These are phyloP conservation scores for Heimioporus punctisporus DNA, from an alignment of 1,284 basidiomycete species.

Conservation along the genomic window DNA sequence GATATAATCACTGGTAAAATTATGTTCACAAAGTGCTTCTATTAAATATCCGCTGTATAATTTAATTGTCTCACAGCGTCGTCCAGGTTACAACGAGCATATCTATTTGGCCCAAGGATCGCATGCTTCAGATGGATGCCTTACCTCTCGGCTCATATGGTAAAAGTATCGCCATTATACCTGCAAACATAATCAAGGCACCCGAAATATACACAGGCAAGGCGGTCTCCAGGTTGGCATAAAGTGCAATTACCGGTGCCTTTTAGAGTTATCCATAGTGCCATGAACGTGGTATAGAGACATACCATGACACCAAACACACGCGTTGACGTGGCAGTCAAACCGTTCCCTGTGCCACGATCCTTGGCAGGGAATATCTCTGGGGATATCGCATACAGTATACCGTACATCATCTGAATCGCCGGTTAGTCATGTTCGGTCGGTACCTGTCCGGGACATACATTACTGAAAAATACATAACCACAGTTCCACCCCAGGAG, in stretches of 20 bases:
- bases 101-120: too few relatives aligned
- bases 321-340: slow-evolving; percentile 60
- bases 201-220: slow-evolving; percentile 82
- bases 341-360: slow-evolving; percentile 72
- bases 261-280: slow-evolving; percentile 23
- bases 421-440: too few relatives aligned
- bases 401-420: slow-evolving; percentile 68
- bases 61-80: too few relatives aligned
- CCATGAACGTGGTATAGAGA: not conserved
- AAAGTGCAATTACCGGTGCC: slow-evolving; percentile 77
- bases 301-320: slow-evolving; percentile 66
- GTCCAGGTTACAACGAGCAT: too few relatives aligned
- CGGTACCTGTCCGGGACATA: slow-evolving; percentile 25
- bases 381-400: slow-evolving; percentile 65
- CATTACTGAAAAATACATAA: slow-evolving; percentile 63
- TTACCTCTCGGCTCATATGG: slow-evolving; percentile 78
- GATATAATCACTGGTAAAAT: too few relatives aligned
- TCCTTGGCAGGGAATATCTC: slow-evolving; percentile 75
- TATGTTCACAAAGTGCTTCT: too few relatives aligned
- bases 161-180: slow-evolving; percentile 39
- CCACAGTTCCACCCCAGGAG: slow-evolving; percentile 78
- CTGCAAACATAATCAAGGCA: slow-evolving; percentile 67
- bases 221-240: slow-evolving; percentile 63
- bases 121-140: slow-evolving; percentile 65
- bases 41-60: too few relatives aligned